phyloP scores from a whole-genome alignment of 2,329 filamentous ascomycete genomes.

The Colletotrichum sp. region DNA sequence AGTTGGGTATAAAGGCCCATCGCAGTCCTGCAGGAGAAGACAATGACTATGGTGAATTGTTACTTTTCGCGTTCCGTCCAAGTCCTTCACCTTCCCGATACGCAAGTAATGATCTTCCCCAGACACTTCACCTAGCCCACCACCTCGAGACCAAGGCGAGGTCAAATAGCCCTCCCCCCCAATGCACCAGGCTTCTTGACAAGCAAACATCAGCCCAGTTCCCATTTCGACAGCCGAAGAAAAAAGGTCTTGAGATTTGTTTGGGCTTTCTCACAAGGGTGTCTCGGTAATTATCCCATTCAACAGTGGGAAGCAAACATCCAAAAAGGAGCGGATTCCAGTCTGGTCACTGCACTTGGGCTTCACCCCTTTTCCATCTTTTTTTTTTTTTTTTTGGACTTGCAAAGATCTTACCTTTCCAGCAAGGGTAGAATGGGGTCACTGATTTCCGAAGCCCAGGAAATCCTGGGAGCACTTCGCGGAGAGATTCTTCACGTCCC shows the following conservation, averaged over 20 bases:
- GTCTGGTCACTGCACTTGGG: not conserved
- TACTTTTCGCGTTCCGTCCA: not conserved
- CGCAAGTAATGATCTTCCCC: not conserved
- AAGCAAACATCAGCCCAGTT: not conserved
- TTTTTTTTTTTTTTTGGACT: not conserved
- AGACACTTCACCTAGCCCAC: not conserved
- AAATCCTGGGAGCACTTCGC: constrained; percentile 26
- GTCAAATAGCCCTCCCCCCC: not conserved
- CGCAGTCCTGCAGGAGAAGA: not conserved
- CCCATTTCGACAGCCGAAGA: not conserved
- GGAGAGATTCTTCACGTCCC: constrained; percentile 32
- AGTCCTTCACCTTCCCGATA: not conserved
- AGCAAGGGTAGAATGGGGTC: not conserved
- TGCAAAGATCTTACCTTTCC: not conserved
- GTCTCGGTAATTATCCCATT: not conserved
- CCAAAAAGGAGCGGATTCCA: not conserved
- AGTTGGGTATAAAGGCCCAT: not conserved
- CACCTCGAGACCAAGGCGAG: not conserved
- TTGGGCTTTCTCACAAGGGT: not conserved
- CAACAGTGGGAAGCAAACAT: not conserved
- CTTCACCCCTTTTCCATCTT: not conserved
- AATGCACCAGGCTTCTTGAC: not conserved
- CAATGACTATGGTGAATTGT: not conserved
- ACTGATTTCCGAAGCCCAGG: not conserved
- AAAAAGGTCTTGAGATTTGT: not conserved